Evolutionary conservation across 202 grass and related monocot species (phyloP), one percentile per base, ranked within the genome.

Genomic region (Elaeis oleifera): DNA sequence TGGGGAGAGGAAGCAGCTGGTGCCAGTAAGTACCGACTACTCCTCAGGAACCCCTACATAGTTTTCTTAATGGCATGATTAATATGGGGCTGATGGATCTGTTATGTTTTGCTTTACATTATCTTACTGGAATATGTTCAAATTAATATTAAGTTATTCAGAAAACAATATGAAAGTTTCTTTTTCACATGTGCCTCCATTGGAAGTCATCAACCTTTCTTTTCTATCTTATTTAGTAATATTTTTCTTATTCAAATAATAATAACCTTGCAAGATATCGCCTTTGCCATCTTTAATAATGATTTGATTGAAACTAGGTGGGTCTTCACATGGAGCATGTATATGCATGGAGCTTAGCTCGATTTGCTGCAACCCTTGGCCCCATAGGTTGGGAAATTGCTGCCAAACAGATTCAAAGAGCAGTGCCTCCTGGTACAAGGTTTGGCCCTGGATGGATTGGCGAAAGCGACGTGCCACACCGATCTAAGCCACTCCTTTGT

Each of bases 381-480:
- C 78, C 85, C 24, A 23, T 79, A 18, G 85, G 61, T 18, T 99
- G 94, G 94, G 76, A 89, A 71, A 70, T 94, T 68, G 88, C 74
- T 21, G 79, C 79, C 3, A 84, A 63, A 58, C 59, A 72, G 71
- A 92, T 99, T 73, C 80, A 89, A 61, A 54, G 32, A 44, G 64
- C 60, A 48, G 77, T 99, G 50, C 72, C 85, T 70, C 72, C 77
- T 51, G 85, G 80, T 59, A 76, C 78, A 23, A 77, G 74, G 49
- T 99, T 92, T 74, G 94, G 85, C 26, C 80, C 51, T 9, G 85
- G 85, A 22, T 99, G 88, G 88, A 78, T 99, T 50, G 94, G 88
- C 49, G 82, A 86, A 64, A 31, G 32, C 5, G 94, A 94, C 63
- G 53, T 61, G 59, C 71, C 80, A 49, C 58, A 67, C 16, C n/a